These are phyloP conservation scores for Amanita subjunquillea DNA, from an alignment of 768 basidiomycete genomes.

Conservation along the genomic window DNA sequence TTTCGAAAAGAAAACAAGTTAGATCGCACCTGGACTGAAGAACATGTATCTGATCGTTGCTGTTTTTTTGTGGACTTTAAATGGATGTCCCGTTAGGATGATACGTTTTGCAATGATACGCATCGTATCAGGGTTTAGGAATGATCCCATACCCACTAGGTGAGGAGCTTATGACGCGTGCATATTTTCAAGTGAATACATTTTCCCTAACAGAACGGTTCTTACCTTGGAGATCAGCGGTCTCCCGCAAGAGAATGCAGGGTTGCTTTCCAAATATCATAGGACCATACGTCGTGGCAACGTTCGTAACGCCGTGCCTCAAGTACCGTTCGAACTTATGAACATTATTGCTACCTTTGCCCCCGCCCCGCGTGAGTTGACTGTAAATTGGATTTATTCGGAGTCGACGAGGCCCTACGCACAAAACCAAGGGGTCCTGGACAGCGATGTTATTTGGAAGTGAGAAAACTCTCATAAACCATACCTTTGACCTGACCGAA, in stretches of 20 bases:
- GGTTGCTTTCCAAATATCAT: conserved; percentile 80
- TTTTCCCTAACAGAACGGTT: neutral
- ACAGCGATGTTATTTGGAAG: neutral
- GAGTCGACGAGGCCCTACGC: conserved; percentile 81
- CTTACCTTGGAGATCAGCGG: conserved; percentile 54
- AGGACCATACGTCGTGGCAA: conserved; percentile 86
- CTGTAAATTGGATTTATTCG: conserved; percentile 84
- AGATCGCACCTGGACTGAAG: conserved; percentile 67
- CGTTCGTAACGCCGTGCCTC: conserved; percentile 67
- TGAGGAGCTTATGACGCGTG: conserved; percentile 43
- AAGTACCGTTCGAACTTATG: conserved; percentile 94
- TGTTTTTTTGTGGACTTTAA: conserved; percentile 94
- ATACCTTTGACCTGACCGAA: conserved; percentile 85
- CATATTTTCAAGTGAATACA: conserved; percentile 2
- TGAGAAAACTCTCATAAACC: neutral
- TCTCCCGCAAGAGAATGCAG: conserved; percentile 68
- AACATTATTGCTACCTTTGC: conserved; percentile 89
- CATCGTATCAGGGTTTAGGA: conserved; percentile 84
- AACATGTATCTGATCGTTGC: conserved; percentile 99
- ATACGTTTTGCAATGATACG: conserved; percentile 90
- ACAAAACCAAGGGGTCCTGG: conserved; percentile 85
- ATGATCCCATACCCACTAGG: conserved; percentile 84
- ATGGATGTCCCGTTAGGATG: conserved; percentile 90
- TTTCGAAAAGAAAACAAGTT: neutral
- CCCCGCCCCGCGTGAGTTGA: conserved; percentile 84